Conservation (phyloP, 2,329 filamentous ascomycete species). For the Dactylellina parvicollis region DNA sequence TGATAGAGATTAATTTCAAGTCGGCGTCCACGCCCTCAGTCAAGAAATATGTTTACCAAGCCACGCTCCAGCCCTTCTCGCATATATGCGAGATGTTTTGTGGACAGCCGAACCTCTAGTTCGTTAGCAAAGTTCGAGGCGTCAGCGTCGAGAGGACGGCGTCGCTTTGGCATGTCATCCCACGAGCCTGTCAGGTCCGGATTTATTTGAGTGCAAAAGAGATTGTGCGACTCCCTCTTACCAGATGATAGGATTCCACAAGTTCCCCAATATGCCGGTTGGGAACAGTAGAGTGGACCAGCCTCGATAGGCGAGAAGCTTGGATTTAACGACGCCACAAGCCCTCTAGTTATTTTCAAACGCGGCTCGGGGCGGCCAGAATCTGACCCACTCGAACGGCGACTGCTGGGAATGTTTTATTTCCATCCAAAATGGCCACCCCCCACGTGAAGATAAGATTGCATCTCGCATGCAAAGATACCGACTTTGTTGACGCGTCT, state of each 20-base stretch:
- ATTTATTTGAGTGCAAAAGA: no score
- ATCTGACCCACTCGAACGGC: constrained; percentile 33
- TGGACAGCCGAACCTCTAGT: constrained; percentile 23
- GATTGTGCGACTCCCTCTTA: no score
- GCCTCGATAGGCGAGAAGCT: constrained; percentile 15
- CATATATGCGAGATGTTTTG: constrained; percentile 16
- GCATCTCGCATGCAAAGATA: constrained; percentile 13
- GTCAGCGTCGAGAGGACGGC: no score
- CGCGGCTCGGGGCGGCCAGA: constrained; percentile 12
- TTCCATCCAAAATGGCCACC: neutral
- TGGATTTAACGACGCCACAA: neutral
- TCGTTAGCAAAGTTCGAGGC: no score
- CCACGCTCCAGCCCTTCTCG: constrained; percentile 16
- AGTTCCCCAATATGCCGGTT: no score
- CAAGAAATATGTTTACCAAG: neutral
- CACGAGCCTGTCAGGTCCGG: no score
- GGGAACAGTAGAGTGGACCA: no score
- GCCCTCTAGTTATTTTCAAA: neutral
- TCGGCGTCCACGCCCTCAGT: constrained; percentile 43
- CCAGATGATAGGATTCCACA: no score
- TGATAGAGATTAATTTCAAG: constrained; percentile 22
- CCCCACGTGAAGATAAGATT: constrained; percentile 53
- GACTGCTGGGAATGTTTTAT: constrained; percentile 2
- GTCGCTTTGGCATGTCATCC: no score
- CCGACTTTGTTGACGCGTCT: neutral